Evolutionary conservation across 192 early-diverging fungal species (phyloP), one percentile per base, ranked within the genome.

Genomic region (Backusella macrospora): DNA sequence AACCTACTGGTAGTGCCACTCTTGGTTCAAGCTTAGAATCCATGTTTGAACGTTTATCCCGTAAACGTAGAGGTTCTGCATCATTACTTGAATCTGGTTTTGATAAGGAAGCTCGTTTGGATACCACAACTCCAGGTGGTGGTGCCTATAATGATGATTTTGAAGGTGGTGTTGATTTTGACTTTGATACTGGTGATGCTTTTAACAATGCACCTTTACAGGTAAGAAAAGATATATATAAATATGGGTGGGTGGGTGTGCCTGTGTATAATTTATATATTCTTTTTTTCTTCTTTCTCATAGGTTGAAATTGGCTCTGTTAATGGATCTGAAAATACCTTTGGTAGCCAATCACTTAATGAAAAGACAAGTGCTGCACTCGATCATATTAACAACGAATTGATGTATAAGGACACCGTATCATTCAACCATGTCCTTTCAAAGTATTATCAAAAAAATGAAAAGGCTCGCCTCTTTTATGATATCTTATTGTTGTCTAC

Each of bases 401-500:
- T 68, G 43, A 43, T 40, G 21, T 8, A 21, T 26, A 12, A 23
- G 5, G 21, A 23, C 9, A 68, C 21, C 13, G 66, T 68, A 0
- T 44, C 40, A 23, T 68, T 68, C 39, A 44, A 10, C 18, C 49
- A 42, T 26, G 38, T 78, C 13, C 21, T 70, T 71, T 68, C 80
- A 68, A 74, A 78, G 21, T 82, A 84, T 45, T 82, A 80, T 14
- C 88, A 84, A 40, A 86, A 91, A 29, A 73, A 83, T 10, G 93
- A 92, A 65, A 93, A 93, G 14, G 95, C 91, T 38, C 88, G 89
- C 63, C 77, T 95, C 55, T 99, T 99, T 80, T 98, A 96, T 81
- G 98, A 99, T 78, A 73, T 98, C 26, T 82, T 99, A 40, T 92
- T 98, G 5, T 82, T 99, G 45, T 91, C 93, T 70, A 95, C 96